These are phyloP conservation scores for Panicum miliaceum DNA, from an alignment of 176 grass and related monocot species.

Conservation along the genomic window DNA sequence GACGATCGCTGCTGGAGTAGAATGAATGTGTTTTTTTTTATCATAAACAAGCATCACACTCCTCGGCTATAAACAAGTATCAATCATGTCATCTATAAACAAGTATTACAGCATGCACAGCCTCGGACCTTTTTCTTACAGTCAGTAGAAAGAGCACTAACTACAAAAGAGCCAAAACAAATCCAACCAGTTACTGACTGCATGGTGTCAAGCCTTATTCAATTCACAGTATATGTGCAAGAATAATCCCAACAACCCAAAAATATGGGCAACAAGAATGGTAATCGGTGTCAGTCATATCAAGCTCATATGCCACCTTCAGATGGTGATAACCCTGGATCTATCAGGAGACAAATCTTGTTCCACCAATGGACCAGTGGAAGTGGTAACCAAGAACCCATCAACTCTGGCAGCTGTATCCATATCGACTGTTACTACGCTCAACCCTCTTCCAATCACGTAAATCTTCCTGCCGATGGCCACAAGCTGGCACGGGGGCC, in stretches of 20 bases:
- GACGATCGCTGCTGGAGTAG: too few relatives aligned
- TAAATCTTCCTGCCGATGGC: conserved; percentile 59
- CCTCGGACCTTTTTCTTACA: neutral
- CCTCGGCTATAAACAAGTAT: too few relatives aligned
- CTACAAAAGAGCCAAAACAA: neutral
- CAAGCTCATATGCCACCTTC: conserved; percentile 22
- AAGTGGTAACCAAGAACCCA: conserved; percentile 51
- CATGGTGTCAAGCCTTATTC: neutral
- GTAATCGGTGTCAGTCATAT: neutral
- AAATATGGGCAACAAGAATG: neutral
- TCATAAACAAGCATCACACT: conserved; percentile 14
- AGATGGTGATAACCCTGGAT: conserved; percentile 72
- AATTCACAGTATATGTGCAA: neutral
- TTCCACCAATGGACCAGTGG: conserved; percentile 42
- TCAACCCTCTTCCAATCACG: conserved; percentile 60
- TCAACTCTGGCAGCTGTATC: conserved; percentile 54
- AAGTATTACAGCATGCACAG: neutral
- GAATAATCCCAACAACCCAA: neutral
- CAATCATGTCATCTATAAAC: neutral
- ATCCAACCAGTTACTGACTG: neutral
- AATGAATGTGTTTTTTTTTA: too few relatives aligned
- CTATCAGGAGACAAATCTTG: conserved; percentile 56
- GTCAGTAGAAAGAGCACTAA: neutral
- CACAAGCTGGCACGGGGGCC: conserved; percentile 46
- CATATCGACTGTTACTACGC: conserved; percentile 52